phyloP scores from a whole-genome alignment of 1,284 basidiomycete species.

The Boletus semigastroideus region DNA sequence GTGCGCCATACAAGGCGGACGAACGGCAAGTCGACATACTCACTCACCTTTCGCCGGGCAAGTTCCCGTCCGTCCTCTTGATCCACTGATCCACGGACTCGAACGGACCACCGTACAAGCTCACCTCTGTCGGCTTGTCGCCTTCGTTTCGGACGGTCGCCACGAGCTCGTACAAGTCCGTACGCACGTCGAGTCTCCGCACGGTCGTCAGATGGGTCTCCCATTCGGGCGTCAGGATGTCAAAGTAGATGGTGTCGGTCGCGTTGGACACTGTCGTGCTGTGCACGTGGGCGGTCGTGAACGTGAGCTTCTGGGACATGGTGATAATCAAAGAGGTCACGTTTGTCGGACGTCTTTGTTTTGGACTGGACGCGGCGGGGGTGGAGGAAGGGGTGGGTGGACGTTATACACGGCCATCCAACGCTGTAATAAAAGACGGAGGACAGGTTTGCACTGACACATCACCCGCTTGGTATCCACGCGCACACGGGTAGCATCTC shows the following conservation, averaged over 20 bases:
- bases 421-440: too few species aligned
- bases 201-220: slow-evolving; percentile 39
- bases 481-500: too few species aligned
- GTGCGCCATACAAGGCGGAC: not conserved
- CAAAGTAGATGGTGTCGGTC: slow-evolving; percentile 42
- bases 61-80: slow-evolving; percentile 14
- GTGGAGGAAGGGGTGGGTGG: too few species aligned
- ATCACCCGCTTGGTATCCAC: too few species aligned
- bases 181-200: slow-evolving; percentile 34
- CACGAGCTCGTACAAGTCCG: slow-evolving; percentile 31
- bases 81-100: slow-evolving; percentile 18
- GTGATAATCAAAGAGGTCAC: not conserved
- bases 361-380: too few species aligned
- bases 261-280: slow-evolving; percentile 41
- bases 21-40: not conserved
- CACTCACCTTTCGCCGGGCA: slow-evolving; percentile 18
- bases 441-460: too few species aligned
- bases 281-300: slow-evolving; percentile 40
- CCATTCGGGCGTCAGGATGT: slow-evolving; percentile 43
- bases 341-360: too few species aligned
- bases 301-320: slow-evolving; percentile 36
- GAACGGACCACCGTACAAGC: slow-evolving; percentile 12
- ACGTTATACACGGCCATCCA: too few species aligned
- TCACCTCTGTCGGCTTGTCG: slow-evolving; percentile 22
- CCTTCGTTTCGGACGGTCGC: slow-evolving; percentile 37